These are phyloP conservation scores for Colletotrichum somersetense DNA, from an alignment of 2,329 filamentous ascomycete species.

Conservation along the genomic window DNA sequence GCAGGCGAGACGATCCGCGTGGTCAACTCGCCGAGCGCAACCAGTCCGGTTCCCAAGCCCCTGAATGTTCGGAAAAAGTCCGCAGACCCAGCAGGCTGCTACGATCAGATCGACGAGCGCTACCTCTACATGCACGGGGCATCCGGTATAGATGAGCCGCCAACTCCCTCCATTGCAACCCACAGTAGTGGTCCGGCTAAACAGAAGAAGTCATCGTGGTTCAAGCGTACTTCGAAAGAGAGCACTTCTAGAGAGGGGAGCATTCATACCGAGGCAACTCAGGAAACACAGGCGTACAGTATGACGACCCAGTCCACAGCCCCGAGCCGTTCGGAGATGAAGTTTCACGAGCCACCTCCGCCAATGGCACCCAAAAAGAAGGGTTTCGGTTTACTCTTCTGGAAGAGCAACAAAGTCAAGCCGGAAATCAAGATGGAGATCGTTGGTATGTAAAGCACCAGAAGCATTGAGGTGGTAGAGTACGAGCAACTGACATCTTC, in stretches of 20 bases:
- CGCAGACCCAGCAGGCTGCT: conserved; percentile 14
- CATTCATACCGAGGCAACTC: conserved; percentile 28
- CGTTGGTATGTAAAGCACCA: conserved; percentile 53
- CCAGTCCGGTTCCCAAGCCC: conserved; percentile 53
- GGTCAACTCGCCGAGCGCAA: conserved; percentile 62
- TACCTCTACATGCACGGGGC: conserved; percentile 47
- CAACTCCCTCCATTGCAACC: conserved; percentile 42
- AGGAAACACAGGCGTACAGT: conserved; percentile 38
- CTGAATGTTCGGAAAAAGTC: conserved; percentile 59
- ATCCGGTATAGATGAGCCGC: conserved; percentile 42
- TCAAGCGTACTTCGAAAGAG: conserved; percentile 61
- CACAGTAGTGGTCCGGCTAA: conserved; percentile 44
- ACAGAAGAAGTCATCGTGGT: conserved; percentile 66
- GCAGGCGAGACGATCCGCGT: conserved; percentile 67
- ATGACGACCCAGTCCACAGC: conserved; percentile 39
- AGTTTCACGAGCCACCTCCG: conserved; percentile 1
- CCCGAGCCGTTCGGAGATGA: conserved; percentile 36
- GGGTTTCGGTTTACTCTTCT: conserved; percentile 67
- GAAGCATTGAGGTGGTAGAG: background rate
- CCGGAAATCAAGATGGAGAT: conserved; percentile 59
- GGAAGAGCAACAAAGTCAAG: conserved; percentile 63
- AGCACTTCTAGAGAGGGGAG: conserved; percentile 43
- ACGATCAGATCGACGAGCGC: conserved; percentile 39
- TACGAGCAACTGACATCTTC: conserved; percentile 40
- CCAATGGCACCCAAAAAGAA: conserved; percentile 55